phyloP scores from a whole-genome alignment of 148 eudicot genomes.

The Rhododendron williamsianum region DNA sequence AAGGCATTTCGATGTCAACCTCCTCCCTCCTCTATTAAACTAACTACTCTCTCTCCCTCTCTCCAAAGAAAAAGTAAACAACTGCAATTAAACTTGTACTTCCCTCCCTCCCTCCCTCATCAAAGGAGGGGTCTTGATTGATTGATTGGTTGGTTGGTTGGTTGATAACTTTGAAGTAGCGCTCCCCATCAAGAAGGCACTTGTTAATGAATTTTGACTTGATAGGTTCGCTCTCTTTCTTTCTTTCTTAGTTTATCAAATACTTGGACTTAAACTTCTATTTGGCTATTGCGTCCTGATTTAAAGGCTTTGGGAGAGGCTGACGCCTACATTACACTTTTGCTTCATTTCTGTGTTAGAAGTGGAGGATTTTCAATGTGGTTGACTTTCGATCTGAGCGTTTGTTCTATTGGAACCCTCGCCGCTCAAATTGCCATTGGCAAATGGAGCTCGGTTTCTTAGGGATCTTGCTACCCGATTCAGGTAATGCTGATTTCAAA shows the following conservation, averaged over 20 bases:
- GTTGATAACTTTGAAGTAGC: neutral
- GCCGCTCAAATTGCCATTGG: slow-evolving; percentile 13
- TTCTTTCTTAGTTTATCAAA: neutral
- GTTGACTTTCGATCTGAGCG: slow-evolving; percentile 16
- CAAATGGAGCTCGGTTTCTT: slow-evolving; percentile 25
- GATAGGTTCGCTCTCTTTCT: neutral
- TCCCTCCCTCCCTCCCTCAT: neutral
- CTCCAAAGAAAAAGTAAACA: neutral
- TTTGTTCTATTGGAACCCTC: slow-evolving; percentile 11
- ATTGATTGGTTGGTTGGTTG: neutral
- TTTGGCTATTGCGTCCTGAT: neutral
- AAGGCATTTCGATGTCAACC: slow-evolving; percentile 7
- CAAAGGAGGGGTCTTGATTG: neutral
- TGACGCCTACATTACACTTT: neutral
- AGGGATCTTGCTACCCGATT: slow-evolving; percentile 15
- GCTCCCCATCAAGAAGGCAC: neutral
- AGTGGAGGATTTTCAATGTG: slow-evolving; percentile 1
- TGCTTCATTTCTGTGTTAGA: neutral
- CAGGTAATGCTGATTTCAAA: slow-evolving; percentile 19
- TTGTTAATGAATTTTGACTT: neutral
- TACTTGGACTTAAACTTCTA: neutral
- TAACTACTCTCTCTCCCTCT: neutral
- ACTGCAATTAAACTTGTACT: neutral
- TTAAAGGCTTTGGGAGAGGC: neutral
- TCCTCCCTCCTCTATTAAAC: slow-evolving; percentile 11